Conservation (phyloP, 2,329 filamentous ascomycete species). For the Trichoderma sp. region DNA sequence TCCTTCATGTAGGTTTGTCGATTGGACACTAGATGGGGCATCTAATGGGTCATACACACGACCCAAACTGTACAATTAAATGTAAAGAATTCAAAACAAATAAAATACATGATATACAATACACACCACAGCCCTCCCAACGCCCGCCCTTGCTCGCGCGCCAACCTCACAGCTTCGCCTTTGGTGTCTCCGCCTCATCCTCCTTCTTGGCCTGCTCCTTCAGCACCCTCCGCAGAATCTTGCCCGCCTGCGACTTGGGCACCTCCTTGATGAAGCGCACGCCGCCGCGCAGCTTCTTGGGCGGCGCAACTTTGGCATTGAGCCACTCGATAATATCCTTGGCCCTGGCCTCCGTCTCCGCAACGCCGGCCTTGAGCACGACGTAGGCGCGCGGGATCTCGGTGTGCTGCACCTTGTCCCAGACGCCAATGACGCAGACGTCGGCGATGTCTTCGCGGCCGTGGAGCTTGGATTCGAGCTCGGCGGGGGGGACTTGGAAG, state of each 20-base stretch:
- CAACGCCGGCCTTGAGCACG: conserved; percentile 41
- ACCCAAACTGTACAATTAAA: conserved; percentile 11
- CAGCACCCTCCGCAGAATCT: conserved; percentile 53
- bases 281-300: conserved; percentile 72
- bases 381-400: conserved; percentile 63
- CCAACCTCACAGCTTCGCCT: conserved; percentile 41
- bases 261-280: conserved; percentile 67
- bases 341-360: conserved; percentile 38
- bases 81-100: background rate
- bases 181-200: conserved; percentile 32
- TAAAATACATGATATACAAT: background rate
- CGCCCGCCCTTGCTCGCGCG: background rate
- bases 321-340: conserved; percentile 42
- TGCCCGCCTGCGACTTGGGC: conserved; percentile 66
- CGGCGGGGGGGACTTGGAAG: conserved; percentile 69
- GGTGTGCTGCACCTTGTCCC: conserved; percentile 60
- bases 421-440: conserved; percentile 65
- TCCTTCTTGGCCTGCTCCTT: conserved; percentile 45
- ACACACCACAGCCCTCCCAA: background rate
- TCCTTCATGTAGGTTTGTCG: conserved; percentile 10
- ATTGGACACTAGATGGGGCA: conserved; percentile 4
- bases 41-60: background rate
- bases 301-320: conserved; percentile 61
- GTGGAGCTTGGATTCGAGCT: conserved; percentile 57
- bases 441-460: conserved; percentile 53